Evolutionary conservation across 345 rosid genomes (phyloP), one percentile per base, ranked within the genome.

Genomic region (Populus nigra): DNA sequence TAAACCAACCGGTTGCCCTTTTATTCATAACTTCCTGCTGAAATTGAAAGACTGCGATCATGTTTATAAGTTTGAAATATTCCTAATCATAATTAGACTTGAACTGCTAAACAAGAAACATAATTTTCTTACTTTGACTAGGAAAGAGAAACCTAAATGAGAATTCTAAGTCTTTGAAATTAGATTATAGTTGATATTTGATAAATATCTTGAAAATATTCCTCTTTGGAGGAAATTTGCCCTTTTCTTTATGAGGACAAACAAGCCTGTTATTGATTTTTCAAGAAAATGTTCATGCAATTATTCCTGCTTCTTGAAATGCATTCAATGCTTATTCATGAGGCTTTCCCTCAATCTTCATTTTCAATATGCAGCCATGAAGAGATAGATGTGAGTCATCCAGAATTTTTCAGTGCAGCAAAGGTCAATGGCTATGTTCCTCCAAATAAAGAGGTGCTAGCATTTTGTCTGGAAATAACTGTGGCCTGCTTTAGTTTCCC

Each of bases 381-480:
- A 80, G 98, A 93, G 71, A 89, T 89, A 23, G 98, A 95, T 81
- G 98, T 93, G 71, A 93, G 90, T 82, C 99, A 96, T 86, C 98
- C 98, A 62, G 97, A 96, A 5, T 93, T 96, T 83, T 96, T 93
- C 77, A 87, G 89, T 71, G 74, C 98, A 35, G 99, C 96, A 73
- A 93, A 93, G 86, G 90, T 83, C 69, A 92, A 92, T 92, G 96
- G 98, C 74, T 96, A 96, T 63, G 83, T 87, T 82, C 98, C 99
- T 88, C 95, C 95, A 71, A 88, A 90, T 77, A 81, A 86, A 86
- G 99, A 93, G 98, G 98, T 93, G 77, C 25, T 43, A 49, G 22
- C 23, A 8, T 62, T 66, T 72, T 53, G 12, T 74, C 71, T 55
- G 31, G 65, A 33, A 47, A 50, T 78, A 71, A 77, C 41, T 73